These are phyloP conservation scores for Phytophthora sojae DNA, from an alignment of 352 stramenopile species.

Conservation along the genomic window DNA sequence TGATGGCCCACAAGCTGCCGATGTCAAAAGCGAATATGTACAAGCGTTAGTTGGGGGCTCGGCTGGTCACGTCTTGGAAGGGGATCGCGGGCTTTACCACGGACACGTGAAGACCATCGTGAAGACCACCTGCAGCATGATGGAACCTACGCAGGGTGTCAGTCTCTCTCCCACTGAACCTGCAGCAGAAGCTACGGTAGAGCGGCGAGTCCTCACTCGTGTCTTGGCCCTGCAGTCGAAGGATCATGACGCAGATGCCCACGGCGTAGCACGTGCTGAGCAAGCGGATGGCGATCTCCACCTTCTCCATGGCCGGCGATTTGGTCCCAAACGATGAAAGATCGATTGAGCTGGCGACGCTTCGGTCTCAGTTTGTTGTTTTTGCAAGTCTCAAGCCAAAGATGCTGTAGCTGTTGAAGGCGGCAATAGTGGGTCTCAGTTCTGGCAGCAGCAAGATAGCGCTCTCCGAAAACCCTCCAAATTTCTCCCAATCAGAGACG, in stretches of 20 bases:
- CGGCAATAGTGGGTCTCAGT: no score
- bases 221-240: constrained; percentile 57
- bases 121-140: constrained; percentile 82
- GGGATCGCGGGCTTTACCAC: constrained; percentile 44
- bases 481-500: no score
- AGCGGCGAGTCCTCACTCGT: constrained; percentile 49
- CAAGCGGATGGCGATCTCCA: constrained; percentile 75
- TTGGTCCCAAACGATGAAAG: no score
- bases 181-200: not conserved
- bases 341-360: no score
- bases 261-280: constrained; percentile 61
- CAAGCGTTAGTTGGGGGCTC: constrained; percentile 1
- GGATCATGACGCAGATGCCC: constrained; percentile 61
- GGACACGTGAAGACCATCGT: constrained; percentile 87
- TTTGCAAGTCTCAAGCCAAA: no score
- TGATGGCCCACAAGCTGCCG: constrained; percentile 77
- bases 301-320: constrained; percentile 56
- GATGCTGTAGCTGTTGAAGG: no score
- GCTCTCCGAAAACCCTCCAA: no score
- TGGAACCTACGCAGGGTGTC: constrained; percentile 53
- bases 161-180: not conserved
- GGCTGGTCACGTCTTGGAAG: not conserved
- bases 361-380: no score
- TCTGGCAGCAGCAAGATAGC: no score
- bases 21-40: not conserved